A percentile compares a stretch with the other conserved stretches of the same genome.
Conservation (phyloP, 2,329 filamentous ascomycete species). For the Colletotrichum magnum region DNA sequence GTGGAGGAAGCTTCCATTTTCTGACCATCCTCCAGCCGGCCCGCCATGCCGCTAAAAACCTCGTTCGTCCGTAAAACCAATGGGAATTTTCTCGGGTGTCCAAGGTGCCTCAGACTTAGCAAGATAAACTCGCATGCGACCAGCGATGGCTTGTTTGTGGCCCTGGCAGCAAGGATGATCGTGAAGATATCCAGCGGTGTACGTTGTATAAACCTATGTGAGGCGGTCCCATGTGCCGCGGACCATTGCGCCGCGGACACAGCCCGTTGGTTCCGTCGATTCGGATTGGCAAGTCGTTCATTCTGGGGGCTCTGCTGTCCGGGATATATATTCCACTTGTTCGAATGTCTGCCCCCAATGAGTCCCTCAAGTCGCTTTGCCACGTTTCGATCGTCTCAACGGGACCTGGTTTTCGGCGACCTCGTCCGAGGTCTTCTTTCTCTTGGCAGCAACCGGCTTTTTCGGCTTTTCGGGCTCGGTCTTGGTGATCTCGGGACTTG, state of each 20-base stretch:
- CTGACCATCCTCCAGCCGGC: constrained; percentile 27
- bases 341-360: constrained; percentile 2
- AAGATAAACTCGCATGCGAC: background rate
- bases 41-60: constrained; percentile 32
- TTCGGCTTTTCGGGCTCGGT: background rate
- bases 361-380: constrained; percentile 42
- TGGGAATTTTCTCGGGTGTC: background rate
- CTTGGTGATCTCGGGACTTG: background rate
- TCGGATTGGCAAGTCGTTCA: background rate
- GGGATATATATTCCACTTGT: constrained; percentile 15
- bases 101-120: background rate
- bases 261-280: constrained; percentile 36
- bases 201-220: too few species aligned
- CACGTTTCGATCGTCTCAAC: constrained; percentile 47
- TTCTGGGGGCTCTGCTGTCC: background rate
- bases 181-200: background rate
- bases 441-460: constrained; percentile 43
- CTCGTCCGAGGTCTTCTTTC: constrained; percentile 41
- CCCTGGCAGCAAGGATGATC: constrained; percentile 1
- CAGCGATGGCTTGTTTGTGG: background rate
- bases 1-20: constrained; percentile 1
- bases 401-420: constrained; percentile 39
- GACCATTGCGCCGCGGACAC: constrained; percentile 1
- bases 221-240: too few species aligned
- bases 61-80: constrained; percentile 14